Conservation (phyloP, 2,329 filamentous ascomycete genomes). For the Stagonosporopsis chrysanthemi region DNA sequence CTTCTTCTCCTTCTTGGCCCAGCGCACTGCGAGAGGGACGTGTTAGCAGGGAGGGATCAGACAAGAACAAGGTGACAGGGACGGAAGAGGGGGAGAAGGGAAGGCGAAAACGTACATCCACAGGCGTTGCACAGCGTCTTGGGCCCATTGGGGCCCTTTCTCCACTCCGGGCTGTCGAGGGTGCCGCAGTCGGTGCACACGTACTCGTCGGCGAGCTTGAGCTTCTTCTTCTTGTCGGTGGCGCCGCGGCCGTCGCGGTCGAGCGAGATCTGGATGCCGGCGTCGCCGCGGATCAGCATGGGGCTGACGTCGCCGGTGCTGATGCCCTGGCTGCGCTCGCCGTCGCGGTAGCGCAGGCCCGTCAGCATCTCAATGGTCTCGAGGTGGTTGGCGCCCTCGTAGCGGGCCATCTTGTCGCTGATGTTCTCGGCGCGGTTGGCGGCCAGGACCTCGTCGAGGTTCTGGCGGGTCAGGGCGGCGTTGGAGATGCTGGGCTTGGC, state of each 20-base stretch:
- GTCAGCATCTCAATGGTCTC: conserved; percentile 95
- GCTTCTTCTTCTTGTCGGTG: conserved; percentile 84
- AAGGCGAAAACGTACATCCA: conserved; percentile 68
- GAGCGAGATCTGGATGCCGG: conserved; percentile 81
- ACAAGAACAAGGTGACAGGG: too few species aligned
- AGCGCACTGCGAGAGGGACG: conserved; percentile 55
- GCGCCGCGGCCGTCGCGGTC: conserved; percentile 74
- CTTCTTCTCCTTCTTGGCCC: conserved; percentile 81
- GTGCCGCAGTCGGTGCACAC: conserved; percentile 96
- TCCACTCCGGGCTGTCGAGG: conserved; percentile 92
- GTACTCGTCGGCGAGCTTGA: conserved; percentile 84
- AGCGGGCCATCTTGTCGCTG: conserved; percentile 83
- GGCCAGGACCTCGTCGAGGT: conserved; percentile 75
- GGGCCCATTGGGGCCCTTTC: conserved; percentile 89
- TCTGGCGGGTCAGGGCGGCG: conserved; percentile 76
- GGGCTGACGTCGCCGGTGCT: conserved; percentile 85
- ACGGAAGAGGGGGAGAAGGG: too few species aligned
- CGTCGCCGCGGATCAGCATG: conserved; percentile 82
- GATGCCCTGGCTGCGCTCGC: conserved; percentile 86
- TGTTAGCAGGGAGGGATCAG: not conserved
- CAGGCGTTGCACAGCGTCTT: conserved; percentile 97
- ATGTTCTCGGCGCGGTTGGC: conserved; percentile 76
- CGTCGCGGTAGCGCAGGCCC: conserved; percentile 84
- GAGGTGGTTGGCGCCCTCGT: conserved; percentile 75
- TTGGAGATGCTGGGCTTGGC: conserved; percentile 70